A percentile compares a stretch with the other conserved stretches of the same genome.
Evolutionary conservation across 2,329 filamentous ascomycete species (phyloP).

Genomic region (Cercospora janseana): DNA sequence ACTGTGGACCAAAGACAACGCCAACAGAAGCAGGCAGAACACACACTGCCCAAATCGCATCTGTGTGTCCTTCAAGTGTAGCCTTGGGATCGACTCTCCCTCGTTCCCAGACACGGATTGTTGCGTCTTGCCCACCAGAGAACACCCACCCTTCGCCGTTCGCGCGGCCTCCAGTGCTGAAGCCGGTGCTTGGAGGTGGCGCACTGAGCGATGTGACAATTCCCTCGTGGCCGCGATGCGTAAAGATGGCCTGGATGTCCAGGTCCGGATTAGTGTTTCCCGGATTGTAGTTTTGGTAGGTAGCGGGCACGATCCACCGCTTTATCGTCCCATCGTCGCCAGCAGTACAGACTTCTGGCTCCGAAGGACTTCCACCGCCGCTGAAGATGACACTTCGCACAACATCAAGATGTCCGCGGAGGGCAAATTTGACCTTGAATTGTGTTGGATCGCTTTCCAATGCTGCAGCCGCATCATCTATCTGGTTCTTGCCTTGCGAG

Average conservation of each 20-base stretch:
- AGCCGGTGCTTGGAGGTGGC: slow-evolving; percentile 82
- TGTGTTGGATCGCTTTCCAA: slow-evolving; percentile 64
- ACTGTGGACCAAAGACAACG: slow-evolving; percentile 67
- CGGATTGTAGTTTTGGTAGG: slow-evolving; percentile 59
- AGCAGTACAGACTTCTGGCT: slow-evolving; percentile 94
- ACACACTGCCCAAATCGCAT: slow-evolving; percentile 93
- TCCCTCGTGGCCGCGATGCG: slow-evolving; percentile 89
- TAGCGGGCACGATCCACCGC: slow-evolving; percentile 84
- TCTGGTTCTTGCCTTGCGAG: slow-evolving; percentile 58
- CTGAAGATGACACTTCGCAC: slow-evolving; percentile 95
- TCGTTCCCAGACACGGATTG: slow-evolving; percentile 91
- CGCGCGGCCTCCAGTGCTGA: slow-evolving; percentile 82
- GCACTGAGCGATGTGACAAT: slow-evolving; percentile 83
- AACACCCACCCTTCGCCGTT: slow-evolving; percentile 98
- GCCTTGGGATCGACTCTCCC: slow-evolving; percentile 93
- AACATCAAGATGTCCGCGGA: slow-evolving; percentile 89
- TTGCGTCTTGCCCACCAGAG: slow-evolving; percentile 91
- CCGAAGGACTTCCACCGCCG: slow-evolving; percentile 88
- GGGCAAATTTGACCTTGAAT: slow-evolving; percentile 90
- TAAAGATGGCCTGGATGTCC: slow-evolving; percentile 91
- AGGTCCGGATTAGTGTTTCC: slow-evolving; percentile 63
- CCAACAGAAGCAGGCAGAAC: slow-evolving; percentile 82
- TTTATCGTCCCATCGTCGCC: slow-evolving; percentile 96
- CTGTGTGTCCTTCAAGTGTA: slow-evolving; percentile 83
- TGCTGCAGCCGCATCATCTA: slow-evolving; percentile 46